Evolutionary conservation across 192 early-diverging fungal species (phyloP), one percentile per base, ranked within the genome.

Genomic region (Backusella sp.): DNA sequence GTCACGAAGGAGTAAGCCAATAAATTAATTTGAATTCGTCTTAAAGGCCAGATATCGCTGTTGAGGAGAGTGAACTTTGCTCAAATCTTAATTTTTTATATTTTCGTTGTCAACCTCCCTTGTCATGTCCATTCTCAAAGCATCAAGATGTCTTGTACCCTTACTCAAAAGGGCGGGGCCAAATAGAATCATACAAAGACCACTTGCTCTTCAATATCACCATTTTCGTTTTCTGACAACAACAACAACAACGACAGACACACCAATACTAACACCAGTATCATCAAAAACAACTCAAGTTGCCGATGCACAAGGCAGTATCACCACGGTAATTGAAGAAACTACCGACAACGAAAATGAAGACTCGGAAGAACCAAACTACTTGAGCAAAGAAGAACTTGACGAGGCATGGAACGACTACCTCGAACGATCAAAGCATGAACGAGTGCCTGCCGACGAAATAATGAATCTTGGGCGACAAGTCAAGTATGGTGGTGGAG

Each of bases 321-420:
- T 28, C 26, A 28, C 56, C 11, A 62, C 26, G 12, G 23, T 62
- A 2, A 26, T 26, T 28, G 9, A 23, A 4, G 56, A 62, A 62
- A 26, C 23, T 12, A 62, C 0, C 0, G 26, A 28, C 11, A 11
- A 56, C 8, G 53, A 28, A 4, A 23, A 28, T 9, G 26, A 14
- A 14, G 26, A 28, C 17, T 53, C 49, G 8, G 23, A 23, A 12
- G 56, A 62, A 28, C 11, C 56, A 28, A 26, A 28, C 0, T 23
- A 62, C 28, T n/a, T 62, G 56, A 62, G 3, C 2, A 62, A 9
- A 3, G 46, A 11, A 1, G 11, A 62, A 7, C 21, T 75, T 4
- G 28, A 75, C n/a, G 42, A 70, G 0, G 67, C 75, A 36, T 79
- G 73, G 67, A 32, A 39, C 3, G 73, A 37, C 15, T 79, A 71